A percentile compares a stretch with the other conserved stretches of the same genome.
phyloP scores from a whole-genome alignment of 768 basidiomycete species.

The Crucibulum laeve region DNA sequence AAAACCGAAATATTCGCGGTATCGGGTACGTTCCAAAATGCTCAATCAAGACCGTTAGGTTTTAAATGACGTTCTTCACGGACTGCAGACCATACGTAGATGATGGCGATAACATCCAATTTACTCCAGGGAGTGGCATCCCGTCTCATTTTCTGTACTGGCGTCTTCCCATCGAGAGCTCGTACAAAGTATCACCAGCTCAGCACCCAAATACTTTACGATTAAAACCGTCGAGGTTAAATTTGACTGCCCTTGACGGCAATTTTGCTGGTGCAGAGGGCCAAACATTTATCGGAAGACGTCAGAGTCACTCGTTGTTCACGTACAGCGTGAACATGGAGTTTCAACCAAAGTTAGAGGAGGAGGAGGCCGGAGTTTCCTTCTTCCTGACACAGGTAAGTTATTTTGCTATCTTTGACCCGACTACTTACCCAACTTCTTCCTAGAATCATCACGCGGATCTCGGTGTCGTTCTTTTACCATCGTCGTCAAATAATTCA shows the following conservation, averaged over 20 bases:
- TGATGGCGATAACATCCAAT: constrained; percentile 17
- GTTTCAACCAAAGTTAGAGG: constrained; percentile 11
- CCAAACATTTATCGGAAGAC: constrained; percentile 23
- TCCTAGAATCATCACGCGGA: constrained; percentile 14
- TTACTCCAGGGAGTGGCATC: constrained; percentile 14
- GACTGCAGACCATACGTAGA: constrained; percentile 13
- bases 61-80: no score
- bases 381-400: constrained; percentile 24
- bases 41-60: no score
- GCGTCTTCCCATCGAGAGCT: constrained; percentile 18
- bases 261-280: constrained; percentile 18
- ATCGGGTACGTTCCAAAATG: no score
- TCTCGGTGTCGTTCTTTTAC: constrained; percentile 12
- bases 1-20: constrained; percentile 5
- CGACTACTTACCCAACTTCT: no score
- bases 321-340: constrained; percentile 18
- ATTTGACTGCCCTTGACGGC: constrained; percentile 23
- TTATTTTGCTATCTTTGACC: no score
- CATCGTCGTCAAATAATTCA: constrained; percentile 1
- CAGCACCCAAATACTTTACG: constrained; percentile 15
- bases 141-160: constrained; percentile 23
- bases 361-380: constrained; percentile 24
- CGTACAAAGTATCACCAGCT: constrained; percentile 16
- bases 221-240: constrained; percentile 18
- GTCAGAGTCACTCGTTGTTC: constrained; percentile 25